Base-by-base conservation (phyloP, 2,329 filamentous ascomycete species). In the Cercospora zeina region DNA sequence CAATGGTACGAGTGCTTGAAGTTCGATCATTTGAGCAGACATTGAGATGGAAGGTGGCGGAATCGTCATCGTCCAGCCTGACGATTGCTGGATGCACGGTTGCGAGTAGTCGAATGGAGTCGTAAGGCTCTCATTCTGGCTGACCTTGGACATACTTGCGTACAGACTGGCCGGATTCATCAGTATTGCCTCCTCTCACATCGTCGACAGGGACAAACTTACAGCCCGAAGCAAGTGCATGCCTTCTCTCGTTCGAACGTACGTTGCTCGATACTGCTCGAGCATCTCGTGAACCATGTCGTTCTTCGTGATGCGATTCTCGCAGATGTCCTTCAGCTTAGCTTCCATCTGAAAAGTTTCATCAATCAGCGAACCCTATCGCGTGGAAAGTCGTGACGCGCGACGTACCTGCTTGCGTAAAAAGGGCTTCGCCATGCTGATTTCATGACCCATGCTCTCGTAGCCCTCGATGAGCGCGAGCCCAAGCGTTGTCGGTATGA, bases 291-390 rank as follows among this genome's bases (percentile, higher is more conserved):
- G 83, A 45, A 99, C 83, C 51, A 99, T 90, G 19, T 85, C 84
- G 58, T 85, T 83, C 71, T 86, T 88, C 34, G 88, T 90, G 67
- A 87, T 89, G 56, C 85, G 87, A 27, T 95, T 95, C 63, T 93
- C 92, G 77, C 95, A 97, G 61, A 99, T 97, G 62, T 90, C 91
- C 74, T 93, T 95, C 93, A 99, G 97, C 75, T 92, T 91, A 65
- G 91, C 79, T 77, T 99, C 95, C 91, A 97, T 97, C 81, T 82
- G 67, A 63, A 55, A 19, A 16, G 7, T n/a, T 30, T 31, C 9
- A 51, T 3, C 24, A 1, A 45, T 45, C 13, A 45, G 39, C 21
- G 9, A 13, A 27, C 24, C 33, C 19, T 10, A 13, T 45, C 39
- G 21, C 39, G 13, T 24, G 9, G 11, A 6, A 24, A 2, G 13